Evolutionary conservation across 768 basidiomycete genomes (phyloP).

Genomic region (Candolleomyces aberdarensis): DNA sequence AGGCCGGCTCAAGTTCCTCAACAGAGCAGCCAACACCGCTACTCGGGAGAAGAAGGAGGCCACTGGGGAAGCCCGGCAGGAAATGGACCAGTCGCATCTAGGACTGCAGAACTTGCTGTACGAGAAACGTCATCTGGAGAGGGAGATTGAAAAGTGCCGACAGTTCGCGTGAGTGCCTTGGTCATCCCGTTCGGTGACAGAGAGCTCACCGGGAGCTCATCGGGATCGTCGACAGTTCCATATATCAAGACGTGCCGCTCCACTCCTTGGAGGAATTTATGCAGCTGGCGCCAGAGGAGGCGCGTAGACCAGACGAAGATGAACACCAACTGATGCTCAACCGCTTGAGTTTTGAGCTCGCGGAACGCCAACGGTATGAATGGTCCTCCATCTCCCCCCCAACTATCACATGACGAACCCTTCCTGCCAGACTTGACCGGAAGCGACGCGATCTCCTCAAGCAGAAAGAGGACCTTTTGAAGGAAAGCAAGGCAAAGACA

Average conservation of each 20-base stretch:
- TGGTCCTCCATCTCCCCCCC: slow-evolving; percentile 15
- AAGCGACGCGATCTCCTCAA: slow-evolving; percentile 63
- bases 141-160: slow-evolving; percentile 90
- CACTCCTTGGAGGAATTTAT: slow-evolving; percentile 69
- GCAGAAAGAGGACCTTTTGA: slow-evolving; percentile 77
- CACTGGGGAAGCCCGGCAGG: slow-evolving; percentile 73
- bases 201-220: neutral
- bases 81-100: slow-evolving; percentile 89
- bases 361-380: slow-evolving; percentile 80
- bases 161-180: slow-evolving; percentile 74
- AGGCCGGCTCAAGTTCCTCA: slow-evolving; percentile 73
- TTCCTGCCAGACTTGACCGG: slow-evolving; percentile 59
- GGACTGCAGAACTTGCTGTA: slow-evolving; percentile 85
- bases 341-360: slow-evolving; percentile 82
- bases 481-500: slow-evolving; percentile 72
- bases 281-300: slow-evolving; percentile 64
- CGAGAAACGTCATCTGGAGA: slow-evolving; percentile 85
- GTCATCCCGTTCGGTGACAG: neutral
- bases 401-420: slow-evolving; percentile 3
- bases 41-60: slow-evolving; percentile 68
- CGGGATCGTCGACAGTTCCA: slow-evolving; percentile 49
- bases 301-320: slow-evolving; percentile 58
- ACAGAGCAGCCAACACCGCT: slow-evolving; percentile 68
- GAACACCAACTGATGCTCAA: slow-evolving; percentile 87
- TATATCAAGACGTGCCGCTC: slow-evolving; percentile 84